Evolutionary conservation across 306 rosid genomes (phyloP), one percentile per base, ranked within the genome.

Genomic region (Trifolium repens): DNA sequence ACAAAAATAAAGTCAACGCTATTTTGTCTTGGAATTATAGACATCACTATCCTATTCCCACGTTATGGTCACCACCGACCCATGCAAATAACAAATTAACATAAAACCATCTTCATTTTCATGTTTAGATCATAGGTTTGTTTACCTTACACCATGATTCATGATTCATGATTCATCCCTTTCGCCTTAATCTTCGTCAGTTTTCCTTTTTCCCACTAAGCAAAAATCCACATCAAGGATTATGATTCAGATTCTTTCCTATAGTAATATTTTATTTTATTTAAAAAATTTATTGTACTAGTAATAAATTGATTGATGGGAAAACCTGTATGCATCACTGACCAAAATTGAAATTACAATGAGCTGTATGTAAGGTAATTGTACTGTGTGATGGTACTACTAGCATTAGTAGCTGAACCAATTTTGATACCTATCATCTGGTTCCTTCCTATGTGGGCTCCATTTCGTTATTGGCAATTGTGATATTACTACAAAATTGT

Each of bases 41-140:
- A 79, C 77, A 72, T 44, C 69, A 79, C 63, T 81, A 86, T 83
- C 88, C 82, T 79, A 52, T 84, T 87, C 79, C 89, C 89, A 92
- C 83, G 86, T 84, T 84, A 80, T 47, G 67, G 87, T 80, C 86
- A 84, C 94, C 89, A 85, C 94, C 89, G 89, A 84, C 89, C 85
- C 85, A 71, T 72, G 71, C 82, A 82, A 67, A 2, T 32, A 30
- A 4, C 6, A 30, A 3, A 3, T 27, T 27, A 64, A 35, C 39
- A 35, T 35, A n/a, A 22, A 37, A 37, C 39, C 40, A 37, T 37
- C 73, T 52, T 74, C 61, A 44, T 76, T 62, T 63, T 67, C 68
- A 57, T 60, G 52, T 15, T 9, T 77, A 55, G 2, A 53, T 52
- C 74, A 22, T 81, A 69, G 30, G 5, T 30, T 27, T 27, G 3